Evolutionary conservation across 345 rosid species (phyloP).

Genomic region (Eucalyptus lansdowneana): DNA sequence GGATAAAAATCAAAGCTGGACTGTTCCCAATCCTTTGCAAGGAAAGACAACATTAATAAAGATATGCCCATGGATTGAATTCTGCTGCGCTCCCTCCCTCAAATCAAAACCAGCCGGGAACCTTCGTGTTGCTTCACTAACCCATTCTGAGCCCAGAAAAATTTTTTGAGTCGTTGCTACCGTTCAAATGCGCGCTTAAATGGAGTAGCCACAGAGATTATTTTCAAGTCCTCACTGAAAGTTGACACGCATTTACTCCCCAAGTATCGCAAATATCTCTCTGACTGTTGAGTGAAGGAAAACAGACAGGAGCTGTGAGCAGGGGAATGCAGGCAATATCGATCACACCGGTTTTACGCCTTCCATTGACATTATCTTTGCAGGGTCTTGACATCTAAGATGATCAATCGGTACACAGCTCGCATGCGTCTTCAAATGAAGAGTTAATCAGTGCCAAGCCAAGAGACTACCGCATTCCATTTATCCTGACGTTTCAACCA

Average conservation of each 20-base stretch:
- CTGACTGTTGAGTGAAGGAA: slow-evolving; percentile 17
- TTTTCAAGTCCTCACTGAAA: slow-evolving; percentile 2
- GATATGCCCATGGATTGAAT: not conserved
- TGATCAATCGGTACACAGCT: not conserved
- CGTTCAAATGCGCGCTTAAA: not conserved
- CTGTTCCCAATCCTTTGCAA: not conserved
- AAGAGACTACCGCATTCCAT: not conserved
- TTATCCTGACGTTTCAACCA: not conserved
- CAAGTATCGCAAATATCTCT: slow-evolving; percentile 37
- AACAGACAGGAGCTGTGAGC: not conserved
- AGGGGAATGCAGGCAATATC: not conserved
- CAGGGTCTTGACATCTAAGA: not conserved
- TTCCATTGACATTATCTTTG: not conserved
- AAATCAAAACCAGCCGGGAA: not conserved
- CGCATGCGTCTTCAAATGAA: not conserved
- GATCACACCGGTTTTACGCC: not conserved
- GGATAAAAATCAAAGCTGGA: not conserved
- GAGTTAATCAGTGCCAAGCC: not conserved
- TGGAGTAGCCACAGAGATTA: not conserved
- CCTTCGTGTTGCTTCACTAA: not conserved
- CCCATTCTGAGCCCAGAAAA: not conserved
- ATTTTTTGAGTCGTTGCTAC: not conserved
- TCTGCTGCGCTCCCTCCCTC: not conserved
- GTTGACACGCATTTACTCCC: slow-evolving; percentile 50
- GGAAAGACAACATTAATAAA: not conserved